Conservation (phyloP, 148 eudicot species). For the Pharnaceum exiguum region DNA sequence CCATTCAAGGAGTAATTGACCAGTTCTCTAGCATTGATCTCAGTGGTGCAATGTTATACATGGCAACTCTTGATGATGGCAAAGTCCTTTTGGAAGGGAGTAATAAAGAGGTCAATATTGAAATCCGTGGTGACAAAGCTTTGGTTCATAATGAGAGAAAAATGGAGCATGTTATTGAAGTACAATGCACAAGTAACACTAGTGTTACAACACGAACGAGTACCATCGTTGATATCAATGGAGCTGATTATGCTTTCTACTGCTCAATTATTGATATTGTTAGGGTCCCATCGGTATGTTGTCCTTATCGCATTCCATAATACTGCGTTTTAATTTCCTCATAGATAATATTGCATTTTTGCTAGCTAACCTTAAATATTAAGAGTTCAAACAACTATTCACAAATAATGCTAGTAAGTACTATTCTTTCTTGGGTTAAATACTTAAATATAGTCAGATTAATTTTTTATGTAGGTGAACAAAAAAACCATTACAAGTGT, state of each 20-base stretch:
- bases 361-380: too few species aligned
- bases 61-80: constrained; percentile 34
- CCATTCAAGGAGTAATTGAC: constrained; percentile 15
- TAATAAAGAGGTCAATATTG: constrained; percentile 27
- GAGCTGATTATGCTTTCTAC: constrained; percentile 19
- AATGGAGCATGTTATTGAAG: constrained; percentile 19
- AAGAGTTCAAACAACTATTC: too few species aligned
- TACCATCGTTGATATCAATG: constrained; percentile 28
- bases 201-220: constrained; percentile 13
- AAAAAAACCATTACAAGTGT: too few species aligned
- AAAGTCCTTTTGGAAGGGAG: constrained; percentile 25
- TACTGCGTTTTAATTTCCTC: not conserved
- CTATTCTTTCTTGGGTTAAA: too few species aligned
- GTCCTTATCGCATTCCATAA: not conserved
- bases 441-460: too few species aligned
- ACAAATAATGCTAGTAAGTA: too few species aligned
- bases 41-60: constrained; percentile 36
- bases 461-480: too few species aligned
- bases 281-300: constrained; percentile 35
- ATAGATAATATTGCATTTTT: too few species aligned
- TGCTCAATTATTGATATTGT: constrained; percentile 43
- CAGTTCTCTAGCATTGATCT: constrained; percentile 21
- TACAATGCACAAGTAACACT: constrained; percentile 26
- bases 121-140: constrained; percentile 14
- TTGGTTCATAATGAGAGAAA: constrained; percentile 9